Conservation (phyloP, 2,329 filamentous ascomycete species). For the Calonectria multiphialidica region DNA sequence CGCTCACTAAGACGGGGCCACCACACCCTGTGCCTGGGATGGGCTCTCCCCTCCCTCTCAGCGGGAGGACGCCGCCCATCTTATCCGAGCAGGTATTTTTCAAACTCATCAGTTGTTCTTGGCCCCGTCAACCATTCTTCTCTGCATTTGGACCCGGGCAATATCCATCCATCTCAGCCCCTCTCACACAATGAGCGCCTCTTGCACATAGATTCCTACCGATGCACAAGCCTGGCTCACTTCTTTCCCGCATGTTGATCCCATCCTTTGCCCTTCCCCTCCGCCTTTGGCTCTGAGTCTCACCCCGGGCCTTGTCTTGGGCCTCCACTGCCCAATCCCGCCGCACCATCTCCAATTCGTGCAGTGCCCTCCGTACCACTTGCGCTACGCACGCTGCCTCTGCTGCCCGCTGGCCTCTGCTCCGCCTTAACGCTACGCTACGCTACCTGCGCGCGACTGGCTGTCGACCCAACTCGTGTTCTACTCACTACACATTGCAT, state of each 20-base stretch:
- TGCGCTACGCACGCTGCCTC: slow-evolving; percentile 12
- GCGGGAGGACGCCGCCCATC: neutral
- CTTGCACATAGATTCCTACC: slow-evolving; percentile 15
- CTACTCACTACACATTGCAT: slow-evolving; percentile 36
- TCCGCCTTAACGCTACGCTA: slow-evolving; percentile 25
- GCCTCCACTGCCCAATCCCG: slow-evolving; percentile 44
- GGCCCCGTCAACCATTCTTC: neutral
- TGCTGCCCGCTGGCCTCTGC: slow-evolving; percentile 16
- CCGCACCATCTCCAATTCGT: slow-evolving; percentile 32
- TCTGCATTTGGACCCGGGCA: neutral
- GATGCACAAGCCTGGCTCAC: neutral
- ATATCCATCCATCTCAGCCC: neutral
- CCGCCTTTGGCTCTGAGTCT: neutral
- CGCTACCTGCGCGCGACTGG: slow-evolving; percentile 15
- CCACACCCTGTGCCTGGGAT: neutral
- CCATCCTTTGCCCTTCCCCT: slow-evolving; percentile 9
- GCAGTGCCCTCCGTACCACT: slow-evolving; percentile 18
- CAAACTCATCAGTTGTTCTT: neutral
- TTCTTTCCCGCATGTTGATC: neutral
- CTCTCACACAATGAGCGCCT: slow-evolving; percentile 25
- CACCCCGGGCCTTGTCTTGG: slow-evolving; percentile 35
- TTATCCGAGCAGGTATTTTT: neutral
- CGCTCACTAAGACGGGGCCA: neutral
- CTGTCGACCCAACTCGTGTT: slow-evolving; percentile 34
- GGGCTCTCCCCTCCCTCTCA: neutral